phyloP scores from a whole-genome alignment of 805 yeast genomes.

The Candida namnaoensis region DNA sequence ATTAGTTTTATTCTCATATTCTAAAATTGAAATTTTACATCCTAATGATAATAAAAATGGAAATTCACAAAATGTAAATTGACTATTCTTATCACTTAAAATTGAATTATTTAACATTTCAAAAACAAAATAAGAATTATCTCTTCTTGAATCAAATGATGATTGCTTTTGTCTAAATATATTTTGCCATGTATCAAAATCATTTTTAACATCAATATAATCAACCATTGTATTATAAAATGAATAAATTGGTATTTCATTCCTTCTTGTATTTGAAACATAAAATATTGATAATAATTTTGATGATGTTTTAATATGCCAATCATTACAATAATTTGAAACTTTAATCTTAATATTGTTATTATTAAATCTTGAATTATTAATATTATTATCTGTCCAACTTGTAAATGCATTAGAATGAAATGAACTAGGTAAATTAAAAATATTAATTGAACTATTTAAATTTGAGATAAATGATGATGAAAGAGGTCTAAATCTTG shows the following conservation, averaged over 20 bases:
- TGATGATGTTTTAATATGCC: slow-evolving; percentile 72
- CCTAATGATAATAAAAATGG: slow-evolving; percentile 82
- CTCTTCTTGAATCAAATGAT: background rate
- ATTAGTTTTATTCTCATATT: slow-evolving; percentile 68
- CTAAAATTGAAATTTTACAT: slow-evolving; percentile 70
- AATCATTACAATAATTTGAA: slow-evolving; percentile 65
- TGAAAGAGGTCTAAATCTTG: background rate
- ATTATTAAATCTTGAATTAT: background rate
- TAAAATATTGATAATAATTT: slow-evolving; percentile 46
- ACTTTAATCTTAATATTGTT: slow-evolving; percentile 28
- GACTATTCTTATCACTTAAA: slow-evolving; percentile 8
- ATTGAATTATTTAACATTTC: background rate
- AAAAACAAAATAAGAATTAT: background rate
- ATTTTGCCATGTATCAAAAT: slow-evolving; percentile 78
- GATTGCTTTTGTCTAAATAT: slow-evolving; percentile 13
- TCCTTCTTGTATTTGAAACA: slow-evolving; percentile 35
- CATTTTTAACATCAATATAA: slow-evolving; percentile 64
- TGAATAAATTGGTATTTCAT: slow-evolving; percentile 12
- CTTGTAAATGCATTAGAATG: slow-evolving; percentile 3
- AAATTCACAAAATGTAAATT: slow-evolving; percentile 66
- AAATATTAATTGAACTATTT: background rate
- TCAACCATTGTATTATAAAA: slow-evolving; percentile 83
- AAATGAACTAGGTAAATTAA: slow-evolving; percentile 4
- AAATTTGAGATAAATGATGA: too few species aligned
- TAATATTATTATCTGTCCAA: too few species aligned